These are phyloP conservation scores for Aspergillus proliferans DNA, from an alignment of 2,329 filamentous ascomycete species.

Conservation along the genomic window DNA sequence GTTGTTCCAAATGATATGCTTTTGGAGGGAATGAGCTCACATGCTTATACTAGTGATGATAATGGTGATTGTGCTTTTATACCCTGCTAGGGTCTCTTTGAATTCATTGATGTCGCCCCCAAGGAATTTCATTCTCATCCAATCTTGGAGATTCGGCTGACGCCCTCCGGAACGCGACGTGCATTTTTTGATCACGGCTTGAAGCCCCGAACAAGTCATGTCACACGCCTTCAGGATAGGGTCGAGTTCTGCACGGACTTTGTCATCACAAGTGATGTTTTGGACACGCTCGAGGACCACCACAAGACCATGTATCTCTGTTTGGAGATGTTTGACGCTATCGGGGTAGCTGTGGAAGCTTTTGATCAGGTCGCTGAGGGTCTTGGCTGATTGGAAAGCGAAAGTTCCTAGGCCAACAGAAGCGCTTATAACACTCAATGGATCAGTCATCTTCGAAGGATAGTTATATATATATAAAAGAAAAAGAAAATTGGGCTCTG, in stretches of 20 bases:
- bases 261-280: neutral
- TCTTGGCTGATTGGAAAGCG: neutral
- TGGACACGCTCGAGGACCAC: neutral
- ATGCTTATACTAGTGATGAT: neutral
- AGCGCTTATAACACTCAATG: neutral
- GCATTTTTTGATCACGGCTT: neutral
- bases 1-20: neutral
- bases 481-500: neutral
- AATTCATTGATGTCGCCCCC: neutral
- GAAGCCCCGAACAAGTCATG: neutral
- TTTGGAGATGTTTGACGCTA: neutral
- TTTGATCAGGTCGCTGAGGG: neutral
- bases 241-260: neutral
- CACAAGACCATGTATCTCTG: neutral
- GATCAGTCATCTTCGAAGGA: neutral
- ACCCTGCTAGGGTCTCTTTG: neutral
- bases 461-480: too few relatives aligned
- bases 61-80: neutral
- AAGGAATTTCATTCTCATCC: neutral
- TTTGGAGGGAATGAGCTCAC: neutral
- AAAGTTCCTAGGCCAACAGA: neutral
- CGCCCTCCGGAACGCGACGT: neutral
- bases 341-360: neutral
- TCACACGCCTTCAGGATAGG: neutral
- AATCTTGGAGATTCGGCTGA: neutral